Conservation (phyloP, 331 rosid genomes). For the Quercus phellos region DNA sequence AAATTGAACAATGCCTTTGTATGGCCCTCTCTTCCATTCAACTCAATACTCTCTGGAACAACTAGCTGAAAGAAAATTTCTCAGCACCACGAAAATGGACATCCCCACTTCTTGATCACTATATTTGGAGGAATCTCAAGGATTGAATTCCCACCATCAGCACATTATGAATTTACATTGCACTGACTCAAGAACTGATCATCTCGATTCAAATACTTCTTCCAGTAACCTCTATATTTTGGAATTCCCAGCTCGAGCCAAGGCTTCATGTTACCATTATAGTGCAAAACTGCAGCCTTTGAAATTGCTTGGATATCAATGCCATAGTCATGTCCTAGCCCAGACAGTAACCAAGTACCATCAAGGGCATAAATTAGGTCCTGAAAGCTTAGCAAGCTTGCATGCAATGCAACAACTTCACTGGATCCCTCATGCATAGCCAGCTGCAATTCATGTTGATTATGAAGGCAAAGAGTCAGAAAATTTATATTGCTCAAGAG, state of each 20-base stretch:
- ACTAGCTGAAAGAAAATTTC: conserved; percentile 28
- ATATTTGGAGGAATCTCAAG: conserved; percentile 33
- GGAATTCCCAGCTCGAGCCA: conserved; percentile 98
- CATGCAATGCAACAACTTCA: conserved; percentile 51
- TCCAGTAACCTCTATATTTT: conserved; percentile 71
- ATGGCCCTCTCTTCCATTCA: conserved; percentile 36
- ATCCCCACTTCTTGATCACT: conserved; percentile 39
- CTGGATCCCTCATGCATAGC: conserved; percentile 31
- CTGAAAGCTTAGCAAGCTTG: conserved; percentile 78
- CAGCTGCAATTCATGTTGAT: conserved; percentile 31
- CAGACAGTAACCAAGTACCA: conserved; percentile 63
- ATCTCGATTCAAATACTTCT: conserved; percentile 66
- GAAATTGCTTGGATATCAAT: conserved; percentile 34
- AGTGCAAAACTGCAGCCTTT: conserved; percentile 70
- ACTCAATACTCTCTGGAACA: conserved; percentile 30
- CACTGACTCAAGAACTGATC: conserved; percentile 88
- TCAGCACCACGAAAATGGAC: conserved; percentile 46
- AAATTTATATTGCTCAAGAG: conserved; percentile 10
- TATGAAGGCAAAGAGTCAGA: conserved; percentile 24
- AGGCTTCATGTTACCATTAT: conserved; percentile 94
- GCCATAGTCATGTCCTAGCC: conserved; percentile 76
- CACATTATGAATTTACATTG: conserved; percentile 69
- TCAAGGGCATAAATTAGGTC: conserved; percentile 57
- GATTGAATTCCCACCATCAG: conserved; percentile 24
- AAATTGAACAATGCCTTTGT: conserved; percentile 39